Percentiles rank a stretch among this genome's conserved stretches.
These are phyloP conservation scores for Agaricales sp. DNA, from an alignment of 1,284 basidiomycete genomes.

Conservation along the genomic window DNA sequence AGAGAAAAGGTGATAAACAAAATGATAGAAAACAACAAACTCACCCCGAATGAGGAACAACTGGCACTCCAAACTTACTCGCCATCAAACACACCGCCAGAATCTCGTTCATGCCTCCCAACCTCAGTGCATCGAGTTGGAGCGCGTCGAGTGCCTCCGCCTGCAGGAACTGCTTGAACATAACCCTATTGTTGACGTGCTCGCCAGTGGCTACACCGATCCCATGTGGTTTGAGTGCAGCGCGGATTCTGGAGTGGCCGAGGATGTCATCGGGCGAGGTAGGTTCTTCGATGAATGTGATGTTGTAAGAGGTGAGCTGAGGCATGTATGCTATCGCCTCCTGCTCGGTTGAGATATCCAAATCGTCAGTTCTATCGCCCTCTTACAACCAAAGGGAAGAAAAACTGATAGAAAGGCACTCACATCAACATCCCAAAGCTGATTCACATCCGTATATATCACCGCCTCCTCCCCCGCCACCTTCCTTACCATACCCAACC, in stretches of 20 bases:
- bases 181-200: conserved; percentile 74
- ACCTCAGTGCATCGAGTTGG: conserved; percentile 74
- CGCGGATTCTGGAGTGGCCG: conserved; percentile 55
- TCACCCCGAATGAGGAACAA: conserved; percentile 1
- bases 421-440: conserved; percentile 74
- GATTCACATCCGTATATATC: conserved; percentile 80
- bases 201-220: conserved; percentile 79
- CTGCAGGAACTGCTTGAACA: conserved; percentile 80
- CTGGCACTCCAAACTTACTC: conserved; percentile 36
- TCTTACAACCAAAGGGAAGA: conserved; percentile 20
- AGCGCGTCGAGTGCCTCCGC: conserved; percentile 73
- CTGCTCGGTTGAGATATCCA: neutral
- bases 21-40: too few species aligned
- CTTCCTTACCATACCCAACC: conserved; percentile 50
- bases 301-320: neutral
- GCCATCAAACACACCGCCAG: conserved; percentile 70
- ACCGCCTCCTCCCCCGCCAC: conserved; percentile 73
- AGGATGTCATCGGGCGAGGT: conserved; percentile 70
- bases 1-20: too few species aligned
- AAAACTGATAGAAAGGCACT: conserved; percentile 71
- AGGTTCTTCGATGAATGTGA: conserved; percentile 72
- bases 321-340: neutral
- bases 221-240: conserved; percentile 52
- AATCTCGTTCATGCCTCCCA: conserved; percentile 75
- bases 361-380: neutral